Evolutionary conservation across 148 eudicot genomes (phyloP), one percentile per base, ranked within the genome.

Genomic region (Vaccinium darrowii): DNA sequence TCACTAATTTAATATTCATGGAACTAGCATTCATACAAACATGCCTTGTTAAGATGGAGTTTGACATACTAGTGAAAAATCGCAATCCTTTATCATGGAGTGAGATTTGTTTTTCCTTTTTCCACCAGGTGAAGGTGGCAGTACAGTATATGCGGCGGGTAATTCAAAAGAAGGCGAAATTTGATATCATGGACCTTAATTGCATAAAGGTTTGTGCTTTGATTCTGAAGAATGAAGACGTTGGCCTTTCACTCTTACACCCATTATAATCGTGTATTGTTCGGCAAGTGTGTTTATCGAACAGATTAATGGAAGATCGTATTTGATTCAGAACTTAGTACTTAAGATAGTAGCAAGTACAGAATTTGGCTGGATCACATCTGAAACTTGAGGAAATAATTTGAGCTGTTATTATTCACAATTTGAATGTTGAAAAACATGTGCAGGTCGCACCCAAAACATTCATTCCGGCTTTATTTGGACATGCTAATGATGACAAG

Each of bases 401-500:
- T 87, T 81, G 1, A 62, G 30, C 23, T 47, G 12, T 77, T 72
- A 39, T 50, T 18, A 14, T 71, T 25, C 19, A n/a, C 80, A 25
- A 65, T 67, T 54, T 67, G 54, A 43, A 18, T 75, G 19, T 63
- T n/a, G 6, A n/a, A 36, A 62, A 47, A 65, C 43, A 8, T 82
- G 82, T 85, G 90, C 94, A 94, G 98, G 98, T 89, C 90, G 93
- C 94, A 49, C 89, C 98, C 8, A 92, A 91, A 87, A 92, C 96
- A 76, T 92, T 84, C 85, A 93, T 94, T 91, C 98, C 98, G 57
- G 95, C 94, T 78, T 87, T 95, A 84, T 93, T 95, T 94, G 98
- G 93, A 76, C 98, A 95, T 92, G 98, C 95, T 82, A 92, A 91
- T 58, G 98, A 88, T 81, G 98, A 95, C 90, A 95, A 91, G 81